Percentiles rank a stretch among this genome's conserved stretches.
phyloP scores from a whole-genome alignment of 1,284 basidiomycete genomes.

The Marasmius sp. region DNA sequence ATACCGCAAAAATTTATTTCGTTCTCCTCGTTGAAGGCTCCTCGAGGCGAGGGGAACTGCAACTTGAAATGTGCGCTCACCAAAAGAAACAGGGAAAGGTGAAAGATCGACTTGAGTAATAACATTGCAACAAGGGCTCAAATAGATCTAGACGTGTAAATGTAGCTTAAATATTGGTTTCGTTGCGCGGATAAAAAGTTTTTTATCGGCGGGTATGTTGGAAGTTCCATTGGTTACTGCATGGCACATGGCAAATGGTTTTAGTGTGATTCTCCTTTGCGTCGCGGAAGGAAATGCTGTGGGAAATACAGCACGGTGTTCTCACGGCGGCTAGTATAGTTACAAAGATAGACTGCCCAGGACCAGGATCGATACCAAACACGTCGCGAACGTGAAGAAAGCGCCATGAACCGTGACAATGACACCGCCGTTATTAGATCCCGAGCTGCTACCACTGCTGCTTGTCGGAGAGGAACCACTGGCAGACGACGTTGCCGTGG shows the following conservation, averaged over 20 bases:
- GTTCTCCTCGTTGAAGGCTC: constrained; percentile 53
- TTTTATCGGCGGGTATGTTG: not conserved
- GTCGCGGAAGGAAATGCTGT: too few relatives aligned
- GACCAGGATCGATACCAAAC: too few relatives aligned
- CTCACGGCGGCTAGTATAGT: too few relatives aligned
- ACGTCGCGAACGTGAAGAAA: not conserved
- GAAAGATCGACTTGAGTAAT: constrained; percentile 17
- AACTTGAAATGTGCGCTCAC: constrained; percentile 71
- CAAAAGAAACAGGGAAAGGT: constrained; percentile 32
- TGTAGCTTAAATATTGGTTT: not conserved
- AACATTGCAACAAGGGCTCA: constrained; percentile 7
- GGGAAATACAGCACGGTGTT: too few relatives aligned
- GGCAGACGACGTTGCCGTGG: constrained; percentile 14
- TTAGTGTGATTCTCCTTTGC: too few relatives aligned
- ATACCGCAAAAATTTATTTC: constrained; percentile 61
- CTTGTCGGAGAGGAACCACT: not conserved
- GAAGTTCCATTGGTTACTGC: not conserved
- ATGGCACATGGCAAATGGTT: not conserved
- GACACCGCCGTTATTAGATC: not conserved
- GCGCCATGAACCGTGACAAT: not conserved
- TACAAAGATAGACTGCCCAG: too few relatives aligned
- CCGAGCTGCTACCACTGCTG: not conserved
- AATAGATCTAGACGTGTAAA: not conserved
- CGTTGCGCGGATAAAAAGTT: not conserved
- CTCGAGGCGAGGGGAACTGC: constrained; percentile 63